Conservation (phyloP, 345 rosid species). For the Eucalyptus sideroxylon region DNA sequence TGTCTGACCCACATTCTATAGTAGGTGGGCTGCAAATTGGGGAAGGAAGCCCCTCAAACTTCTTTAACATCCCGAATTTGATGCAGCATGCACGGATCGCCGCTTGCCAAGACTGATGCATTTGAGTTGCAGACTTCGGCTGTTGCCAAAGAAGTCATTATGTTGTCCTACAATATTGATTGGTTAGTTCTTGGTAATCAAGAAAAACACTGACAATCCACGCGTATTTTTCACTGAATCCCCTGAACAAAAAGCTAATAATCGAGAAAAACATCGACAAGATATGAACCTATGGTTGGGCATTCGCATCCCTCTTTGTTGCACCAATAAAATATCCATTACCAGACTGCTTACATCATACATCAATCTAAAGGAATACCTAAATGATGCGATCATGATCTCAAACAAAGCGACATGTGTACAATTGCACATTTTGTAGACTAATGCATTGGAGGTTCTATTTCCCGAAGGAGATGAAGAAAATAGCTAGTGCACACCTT, state of each 20-base stretch:
- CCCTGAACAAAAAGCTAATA: neutral
- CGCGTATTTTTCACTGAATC: neutral
- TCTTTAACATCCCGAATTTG: neutral
- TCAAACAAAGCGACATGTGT: neutral
- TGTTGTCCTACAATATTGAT: neutral
- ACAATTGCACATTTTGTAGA: neutral
- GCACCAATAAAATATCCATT: neutral
- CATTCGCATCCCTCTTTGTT: neutral
- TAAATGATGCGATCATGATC: too few relatives aligned
- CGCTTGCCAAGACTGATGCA: slow-evolving; percentile 33
- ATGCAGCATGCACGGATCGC: slow-evolving; percentile 55
- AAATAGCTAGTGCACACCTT: neutral
- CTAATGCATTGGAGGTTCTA: neutral
- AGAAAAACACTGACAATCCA: neutral
- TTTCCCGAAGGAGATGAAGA: neutral
- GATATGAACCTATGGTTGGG: neutral
- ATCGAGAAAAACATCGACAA: too few relatives aligned
- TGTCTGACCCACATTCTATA: neutral
- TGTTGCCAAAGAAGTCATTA: slow-evolving; percentile 47
- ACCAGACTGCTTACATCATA: neutral
- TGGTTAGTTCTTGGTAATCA: neutral
- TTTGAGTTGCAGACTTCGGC: slow-evolving; percentile 84
- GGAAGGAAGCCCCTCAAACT: neutral
- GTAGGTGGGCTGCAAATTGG: neutral
- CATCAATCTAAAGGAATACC: neutral